Conservation (phyloP, 2,329 filamentous ascomycete species). For the Calonectria hongkongensis region DNA sequence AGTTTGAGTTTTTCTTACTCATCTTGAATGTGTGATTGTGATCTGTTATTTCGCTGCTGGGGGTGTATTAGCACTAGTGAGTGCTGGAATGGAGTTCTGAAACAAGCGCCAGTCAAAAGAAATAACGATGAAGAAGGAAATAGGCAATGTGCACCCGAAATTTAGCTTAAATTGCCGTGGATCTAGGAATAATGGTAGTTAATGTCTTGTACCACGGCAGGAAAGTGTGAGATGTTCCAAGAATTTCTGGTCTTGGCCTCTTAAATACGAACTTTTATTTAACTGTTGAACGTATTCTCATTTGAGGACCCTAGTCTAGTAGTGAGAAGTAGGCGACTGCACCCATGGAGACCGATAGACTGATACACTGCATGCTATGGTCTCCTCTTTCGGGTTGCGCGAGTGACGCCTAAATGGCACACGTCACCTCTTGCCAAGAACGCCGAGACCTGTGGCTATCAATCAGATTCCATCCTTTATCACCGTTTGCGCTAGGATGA, state of each 20-base stretch:
- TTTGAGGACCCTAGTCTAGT: too few relatives aligned
- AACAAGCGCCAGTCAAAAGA: background rate
- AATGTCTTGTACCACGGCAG: background rate
- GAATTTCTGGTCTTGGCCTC: background rate
- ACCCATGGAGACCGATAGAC: too few relatives aligned
- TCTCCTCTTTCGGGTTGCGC: background rate
- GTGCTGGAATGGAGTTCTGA: background rate
- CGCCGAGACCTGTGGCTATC: slow-evolving; percentile 16
- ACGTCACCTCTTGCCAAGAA: slow-evolving; percentile 28
- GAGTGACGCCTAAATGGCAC: slow-evolving; percentile 2
- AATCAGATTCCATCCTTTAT: slow-evolving; percentile 6
- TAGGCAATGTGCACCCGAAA: background rate
- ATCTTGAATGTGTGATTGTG: background rate
- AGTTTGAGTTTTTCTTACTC: background rate
- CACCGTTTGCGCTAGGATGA: background rate
- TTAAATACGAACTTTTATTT: background rate
- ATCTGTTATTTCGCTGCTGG: background rate
- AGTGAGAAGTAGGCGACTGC: too few relatives aligned
- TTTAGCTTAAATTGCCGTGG: background rate
- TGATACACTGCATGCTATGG: background rate
- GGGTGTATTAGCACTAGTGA: background rate
- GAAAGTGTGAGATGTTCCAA: too few relatives aligned
- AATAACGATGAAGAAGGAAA: background rate
- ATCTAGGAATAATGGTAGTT: background rate
- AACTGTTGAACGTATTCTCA: background rate